phyloP scores from a whole-genome alignment of 148 eudicot species.

The Chenopodium quinoa region DNA sequence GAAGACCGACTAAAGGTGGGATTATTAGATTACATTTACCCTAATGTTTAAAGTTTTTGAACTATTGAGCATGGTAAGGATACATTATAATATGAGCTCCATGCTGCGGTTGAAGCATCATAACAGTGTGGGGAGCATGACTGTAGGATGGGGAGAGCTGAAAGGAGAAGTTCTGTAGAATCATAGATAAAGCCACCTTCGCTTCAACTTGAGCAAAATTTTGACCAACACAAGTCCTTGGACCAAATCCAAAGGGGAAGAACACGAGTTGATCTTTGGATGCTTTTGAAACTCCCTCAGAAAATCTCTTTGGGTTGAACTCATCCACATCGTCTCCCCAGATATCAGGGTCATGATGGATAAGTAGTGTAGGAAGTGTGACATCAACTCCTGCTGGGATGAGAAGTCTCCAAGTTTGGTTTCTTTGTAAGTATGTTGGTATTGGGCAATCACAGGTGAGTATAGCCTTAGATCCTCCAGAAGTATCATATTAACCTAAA shows the following conservation, averaged over 20 bases:
- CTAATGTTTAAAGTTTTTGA: too few relatives aligned
- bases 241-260: slow-evolving; percentile 56
- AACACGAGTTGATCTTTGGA: slow-evolving; percentile 42
- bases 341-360: slow-evolving; percentile 46
- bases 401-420: slow-evolving; percentile 40
- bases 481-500: slow-evolving; percentile 45
- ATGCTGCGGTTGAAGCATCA: slow-evolving; percentile 59
- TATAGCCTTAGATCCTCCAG: slow-evolving; percentile 50
- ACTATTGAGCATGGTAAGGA: background rate
- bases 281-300: slow-evolving; percentile 42
- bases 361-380: slow-evolving; percentile 39
- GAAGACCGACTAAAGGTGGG: too few relatives aligned
- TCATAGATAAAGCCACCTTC: slow-evolving; percentile 48
- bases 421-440: slow-evolving; percentile 31
- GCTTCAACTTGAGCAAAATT: slow-evolving; percentile 47
- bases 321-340: slow-evolving; percentile 50
- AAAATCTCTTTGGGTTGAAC: slow-evolving; percentile 53
- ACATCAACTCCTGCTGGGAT: slow-evolving; percentile 48
- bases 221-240: slow-evolving; percentile 51
- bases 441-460: slow-evolving; percentile 46
- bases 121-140: slow-evolving; percentile 51
- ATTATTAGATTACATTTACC: too few relatives aligned
- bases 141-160: slow-evolving; percentile 48
- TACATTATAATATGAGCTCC: slow-evolving; percentile 51
- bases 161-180: slow-evolving; percentile 44